Conservation (phyloP, 2,329 filamentous ascomycete genomes). For the Alternaria hordeiaustralica region DNA sequence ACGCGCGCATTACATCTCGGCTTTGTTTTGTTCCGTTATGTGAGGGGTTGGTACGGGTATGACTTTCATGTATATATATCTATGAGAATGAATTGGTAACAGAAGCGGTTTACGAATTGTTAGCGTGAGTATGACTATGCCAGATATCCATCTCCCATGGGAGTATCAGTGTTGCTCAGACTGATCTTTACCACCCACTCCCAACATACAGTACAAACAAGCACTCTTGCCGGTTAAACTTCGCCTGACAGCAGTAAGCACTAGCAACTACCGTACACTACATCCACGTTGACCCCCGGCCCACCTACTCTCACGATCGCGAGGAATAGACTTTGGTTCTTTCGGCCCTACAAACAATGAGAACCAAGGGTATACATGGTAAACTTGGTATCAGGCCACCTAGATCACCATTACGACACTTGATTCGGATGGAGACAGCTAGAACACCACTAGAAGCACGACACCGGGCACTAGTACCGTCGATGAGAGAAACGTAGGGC, state of each 20-base stretch:
- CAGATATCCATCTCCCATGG: no score
- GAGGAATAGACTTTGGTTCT: not conserved
- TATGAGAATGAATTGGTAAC: not conserved
- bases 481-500: not conserved
- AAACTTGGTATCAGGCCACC: not conserved
- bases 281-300: not conserved
- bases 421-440: not conserved
- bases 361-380: not conserved
- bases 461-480: not conserved
- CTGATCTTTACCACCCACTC: no score
- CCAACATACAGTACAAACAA: not conserved
- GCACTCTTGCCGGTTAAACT: not conserved
- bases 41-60: not conserved
- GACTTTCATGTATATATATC: not conserved
- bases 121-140: not conserved
- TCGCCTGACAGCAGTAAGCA: not conserved
- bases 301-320: not conserved
- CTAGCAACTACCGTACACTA: not conserved
- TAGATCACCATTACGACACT: not conserved
- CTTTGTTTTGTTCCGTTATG: not conserved
- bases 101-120: accelerated
- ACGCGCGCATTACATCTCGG: not conserved
- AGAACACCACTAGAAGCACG: not conserved
- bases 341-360: not conserved
- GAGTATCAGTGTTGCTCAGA: no score